Base-by-base conservation (phyloP, 2,329 filamentous ascomycete species). In the Fusarium nygamai region DNA sequence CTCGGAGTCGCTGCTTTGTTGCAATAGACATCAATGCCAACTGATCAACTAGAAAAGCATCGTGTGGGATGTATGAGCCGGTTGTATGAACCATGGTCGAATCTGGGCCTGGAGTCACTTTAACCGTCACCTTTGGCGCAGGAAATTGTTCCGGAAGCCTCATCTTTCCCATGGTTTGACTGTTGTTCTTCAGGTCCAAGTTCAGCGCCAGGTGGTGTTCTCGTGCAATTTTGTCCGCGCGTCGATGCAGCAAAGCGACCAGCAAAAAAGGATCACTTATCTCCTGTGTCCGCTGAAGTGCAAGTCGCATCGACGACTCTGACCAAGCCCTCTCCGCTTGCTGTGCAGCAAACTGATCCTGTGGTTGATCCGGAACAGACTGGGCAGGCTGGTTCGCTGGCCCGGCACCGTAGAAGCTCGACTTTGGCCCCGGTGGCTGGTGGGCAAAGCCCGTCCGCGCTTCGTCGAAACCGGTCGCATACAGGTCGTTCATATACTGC, bases 21-120 rank as follows among this genome's bases (percentile, higher is more conserved):
- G 94, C 93, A 64, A 98, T 88, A 11, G 94, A 96, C 66, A 98
- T 81, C 22, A 98, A 86, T 33, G 94, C 93, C 50, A 98, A 84
- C 75, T 98, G 93, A 70, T 98, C 95, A 20, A 93, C 92, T 39
- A 98, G 85, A 61, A 89, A 91, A 4, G 93, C 90, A 48, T 95
- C 93, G 41, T 92, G 91, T 0, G 96, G 89, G 43, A 97, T 89
- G 61, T 93, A 94, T 27, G 90, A 90, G 5, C 91, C 92, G 20
- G 86, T 88, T 3, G 92, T 91, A 47, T 89, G 83, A 6, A 94
- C 87, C 31, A 92, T 83, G 19, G 89, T 87, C 38, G 89, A 89
- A 58, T 94, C 91, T 1, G 91, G 88, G 1, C 90, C 91, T 4
- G 85, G 85, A 68, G 88, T 88, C 67, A 84, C 88, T 81, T 78